Conservation (phyloP, 2,329 filamentous ascomycete genomes). For the Diaporthe velutina region DNA sequence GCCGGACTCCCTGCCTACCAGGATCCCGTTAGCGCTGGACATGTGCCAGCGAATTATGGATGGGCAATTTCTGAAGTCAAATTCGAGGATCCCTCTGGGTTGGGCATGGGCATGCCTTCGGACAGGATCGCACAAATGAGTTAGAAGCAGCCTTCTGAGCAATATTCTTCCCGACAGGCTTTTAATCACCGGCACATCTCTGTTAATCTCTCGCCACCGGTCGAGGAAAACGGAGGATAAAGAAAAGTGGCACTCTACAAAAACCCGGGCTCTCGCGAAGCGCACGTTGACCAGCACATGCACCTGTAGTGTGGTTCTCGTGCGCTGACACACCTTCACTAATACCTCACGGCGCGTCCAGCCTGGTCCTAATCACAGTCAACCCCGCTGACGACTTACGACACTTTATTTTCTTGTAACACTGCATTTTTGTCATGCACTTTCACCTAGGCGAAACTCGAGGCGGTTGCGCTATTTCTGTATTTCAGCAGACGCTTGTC, state of each 20-base stretch:
- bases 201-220: too few species aligned
- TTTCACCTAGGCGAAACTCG: neutral
- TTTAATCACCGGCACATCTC: too few species aligned
- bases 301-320: neutral
- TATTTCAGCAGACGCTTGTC: slow-evolving; percentile 14
- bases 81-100: slow-evolving; percentile 22
- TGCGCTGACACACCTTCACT: neutral
- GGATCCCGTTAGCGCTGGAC: slow-evolving; percentile 26
- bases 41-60: slow-evolving; percentile 8
- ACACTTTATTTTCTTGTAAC: slow-evolving; percentile 30
- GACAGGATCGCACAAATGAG: slow-evolving; percentile 26
- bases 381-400: slow-evolving; percentile 30
- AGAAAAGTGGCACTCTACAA: neutral
- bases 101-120: slow-evolving; percentile 21
- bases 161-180: neutral
- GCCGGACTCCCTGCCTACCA: slow-evolving; percentile 6
- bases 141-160: neutral
- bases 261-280: neutral
- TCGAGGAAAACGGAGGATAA: neutral
- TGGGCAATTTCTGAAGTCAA: slow-evolving; percentile 29
- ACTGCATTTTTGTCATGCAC: slow-evolving; percentile 8
- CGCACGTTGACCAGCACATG: neutral
- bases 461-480: slow-evolving; percentile 13
- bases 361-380: neutral
- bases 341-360: slow-evolving; percentile 14